These are phyloP conservation scores for Trichophyton benhamiae DNA, from an alignment of 2,329 filamentous ascomycete species.

Conservation along the genomic window DNA sequence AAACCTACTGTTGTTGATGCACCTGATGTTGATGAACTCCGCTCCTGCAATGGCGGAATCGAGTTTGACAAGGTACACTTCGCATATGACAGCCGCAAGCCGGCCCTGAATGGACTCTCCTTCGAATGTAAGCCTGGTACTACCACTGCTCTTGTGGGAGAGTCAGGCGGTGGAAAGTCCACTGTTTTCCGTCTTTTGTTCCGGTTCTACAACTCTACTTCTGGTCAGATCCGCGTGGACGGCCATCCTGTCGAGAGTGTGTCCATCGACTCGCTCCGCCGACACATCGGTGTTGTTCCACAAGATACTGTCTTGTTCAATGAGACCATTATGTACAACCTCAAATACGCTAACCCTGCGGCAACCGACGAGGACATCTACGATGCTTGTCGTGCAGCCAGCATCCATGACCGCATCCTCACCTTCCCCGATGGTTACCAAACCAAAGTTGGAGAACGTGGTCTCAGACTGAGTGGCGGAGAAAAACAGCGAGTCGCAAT, in stretches of 20 bases:
- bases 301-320: conserved; percentile 96
- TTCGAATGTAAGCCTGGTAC: conserved; percentile 83
- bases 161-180: conserved; percentile 93
- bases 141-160: conserved; percentile 89
- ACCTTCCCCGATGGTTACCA: conserved; percentile 77
- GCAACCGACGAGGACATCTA: conserved; percentile 73
- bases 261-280: conserved; percentile 85
- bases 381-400: conserved; percentile 70
- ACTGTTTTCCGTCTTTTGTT: conserved; percentile 93
- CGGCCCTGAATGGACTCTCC: conserved; percentile 68
- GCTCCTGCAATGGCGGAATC: conserved; percentile 65
- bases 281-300: conserved; percentile 87
- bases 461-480: conserved; percentile 72
- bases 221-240: conserved; percentile 73
- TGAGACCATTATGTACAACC: conserved; percentile 86
- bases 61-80: conserved; percentile 83
- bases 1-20: conserved; percentile 79
- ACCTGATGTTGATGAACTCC: conserved; percentile 50
- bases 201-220: conserved; percentile 81
- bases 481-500: conserved; percentile 93
- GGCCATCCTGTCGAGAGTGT: conserved; percentile 71
- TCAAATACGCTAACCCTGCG: conserved; percentile 73
- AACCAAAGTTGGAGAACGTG: conserved; percentile 83
- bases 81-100: conserved; percentile 74
- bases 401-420: conserved; percentile 85